Evolutionary conservation across 2,329 filamentous ascomycete species (phyloP).

Genomic region (Thelonectria discophora): DNA sequence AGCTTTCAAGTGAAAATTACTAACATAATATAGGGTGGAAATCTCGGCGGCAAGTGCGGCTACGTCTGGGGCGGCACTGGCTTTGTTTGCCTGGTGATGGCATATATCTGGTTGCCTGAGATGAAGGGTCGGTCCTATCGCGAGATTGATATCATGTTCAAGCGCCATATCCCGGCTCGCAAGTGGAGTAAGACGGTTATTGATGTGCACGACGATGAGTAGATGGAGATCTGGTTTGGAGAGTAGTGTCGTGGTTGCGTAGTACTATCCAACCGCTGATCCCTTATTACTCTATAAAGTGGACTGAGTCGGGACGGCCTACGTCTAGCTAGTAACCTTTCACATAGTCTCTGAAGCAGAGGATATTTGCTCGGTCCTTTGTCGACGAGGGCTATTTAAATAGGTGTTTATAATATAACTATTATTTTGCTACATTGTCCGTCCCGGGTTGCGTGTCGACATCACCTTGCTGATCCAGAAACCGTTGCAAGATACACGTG

Average conservation of each 20-base stretch:
- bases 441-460: too few relatives aligned
- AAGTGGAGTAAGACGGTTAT: slow-evolving; percentile 64
- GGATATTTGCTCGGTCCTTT: neutral
- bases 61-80: slow-evolving; percentile 69
- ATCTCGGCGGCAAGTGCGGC: slow-evolving; percentile 64
- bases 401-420: neutral
- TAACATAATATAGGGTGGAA: slow-evolving; percentile 47
- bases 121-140: slow-evolving; percentile 67
- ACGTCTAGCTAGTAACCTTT: neutral
- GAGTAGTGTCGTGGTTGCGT: neutral
- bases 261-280: neutral
- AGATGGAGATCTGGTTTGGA: slow-evolving; percentile 41
- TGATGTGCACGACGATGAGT: slow-evolving; percentile 70
- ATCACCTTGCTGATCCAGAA: too few relatives aligned
- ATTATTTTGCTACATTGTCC: neutral
- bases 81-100: slow-evolving; percentile 60
- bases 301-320: neutral
- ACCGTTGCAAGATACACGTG: too few relatives aligned
- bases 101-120: slow-evolving; percentile 62
- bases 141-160: slow-evolving; percentile 70
- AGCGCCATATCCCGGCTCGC: slow-evolving; percentile 61
- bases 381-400: neutral
- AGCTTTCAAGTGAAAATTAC: slow-evolving; percentile 15
- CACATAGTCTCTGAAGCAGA: neutral
- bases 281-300: neutral